A percentile compares a stretch with the other conserved stretches of the same genome.
Conservation (phyloP, 1,139 yeast species). For the Casaregolazyma lundiana region DNA sequence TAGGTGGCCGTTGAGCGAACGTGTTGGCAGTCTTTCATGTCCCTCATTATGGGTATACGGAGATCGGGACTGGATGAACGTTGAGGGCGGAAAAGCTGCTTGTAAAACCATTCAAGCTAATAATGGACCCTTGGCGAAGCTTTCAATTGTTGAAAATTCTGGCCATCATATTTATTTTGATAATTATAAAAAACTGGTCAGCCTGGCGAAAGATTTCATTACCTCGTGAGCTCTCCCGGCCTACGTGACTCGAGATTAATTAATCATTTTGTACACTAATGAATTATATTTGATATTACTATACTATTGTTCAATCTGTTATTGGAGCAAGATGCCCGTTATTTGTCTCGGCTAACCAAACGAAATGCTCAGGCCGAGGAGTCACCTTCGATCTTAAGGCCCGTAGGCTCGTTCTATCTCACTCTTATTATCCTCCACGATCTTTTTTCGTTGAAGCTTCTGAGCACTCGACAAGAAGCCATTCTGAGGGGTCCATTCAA, state of each 20-base stretch:
- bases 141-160: constrained; percentile 48
- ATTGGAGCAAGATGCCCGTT: too few species aligned
- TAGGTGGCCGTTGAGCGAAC: constrained; percentile 67
- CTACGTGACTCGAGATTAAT: too few species aligned
- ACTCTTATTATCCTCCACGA: constrained; percentile 48
- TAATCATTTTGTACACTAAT: too few species aligned
- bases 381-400: neutral
- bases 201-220: constrained; percentile 42
- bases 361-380: too few species aligned
- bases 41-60: constrained; percentile 64
- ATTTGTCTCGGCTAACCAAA: too few species aligned
- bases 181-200: constrained; percentile 60
- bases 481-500: constrained; percentile 97
- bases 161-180: constrained; percentile 82
- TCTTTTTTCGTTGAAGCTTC: constrained; percentile 91
- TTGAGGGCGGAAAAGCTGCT: constrained; percentile 61
- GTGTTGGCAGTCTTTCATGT: constrained; percentile 39
- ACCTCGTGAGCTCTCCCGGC: too few species aligned
- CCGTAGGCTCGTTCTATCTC: constrained; percentile 27
- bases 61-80: constrained; percentile 81
- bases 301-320: neutral
- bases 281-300: neutral
- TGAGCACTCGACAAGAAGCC: constrained; percentile 95
- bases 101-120: constrained; percentile 35
- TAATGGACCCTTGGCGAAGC: constrained; percentile 35